These are phyloP conservation scores for peach (Prunus persica) DNA, from an alignment of 306 rosid species.

Conservation along the genomic window Prunus_persica_NCBIv2 NC_034014.1:22863001-22863500, in stretches of 20 bases:
- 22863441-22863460: slow-evolving; percentile 90
- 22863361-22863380: not conserved
- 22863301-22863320: not conserved
- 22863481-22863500: slow-evolving; percentile 57
- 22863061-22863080: not conserved
- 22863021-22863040: not conserved
- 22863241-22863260: slow-evolving; percentile 84
- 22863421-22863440: slow-evolving; percentile 51
- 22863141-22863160: not conserved
- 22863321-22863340: slow-evolving; percentile 15
- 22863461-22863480: slow-evolving; percentile 82
- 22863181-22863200: slow-evolving; percentile 16
- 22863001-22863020: not conserved
- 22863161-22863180: not conserved
- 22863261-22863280: slow-evolving; percentile 94
- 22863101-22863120: no score
- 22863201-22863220: slow-evolving; percentile 89
- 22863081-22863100: not conserved
- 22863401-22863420: not conserved
- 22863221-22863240: slow-evolving; percentile 71
- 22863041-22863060: not conserved
- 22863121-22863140: not conserved
- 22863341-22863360: not conserved
- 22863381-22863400: not conserved
- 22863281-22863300: slow-evolving; percentile 21